Evolutionary conservation across 257 asterid species (phyloP).

Genomic region (Pogostemon cablin): DNA sequence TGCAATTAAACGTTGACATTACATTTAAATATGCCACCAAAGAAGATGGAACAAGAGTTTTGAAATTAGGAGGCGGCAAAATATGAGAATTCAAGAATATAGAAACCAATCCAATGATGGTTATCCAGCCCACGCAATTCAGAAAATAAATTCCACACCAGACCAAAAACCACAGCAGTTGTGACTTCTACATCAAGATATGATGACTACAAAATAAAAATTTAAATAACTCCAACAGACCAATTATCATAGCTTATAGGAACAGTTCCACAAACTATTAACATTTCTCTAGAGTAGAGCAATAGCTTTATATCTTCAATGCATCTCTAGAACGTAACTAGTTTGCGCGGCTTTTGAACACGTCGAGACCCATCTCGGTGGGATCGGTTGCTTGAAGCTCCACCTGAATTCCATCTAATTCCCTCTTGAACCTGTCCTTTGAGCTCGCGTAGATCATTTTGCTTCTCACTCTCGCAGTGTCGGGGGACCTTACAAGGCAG

Average conservation of each 20-base stretch:
- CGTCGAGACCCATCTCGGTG: conserved; percentile 44
- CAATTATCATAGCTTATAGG: conserved; percentile 40
- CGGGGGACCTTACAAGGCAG: conserved; percentile 35
- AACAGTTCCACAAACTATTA: conserved; percentile 48
- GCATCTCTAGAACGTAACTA: conserved; percentile 30
- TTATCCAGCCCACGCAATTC: conserved; percentile 30
- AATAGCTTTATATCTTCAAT: conserved; percentile 28
- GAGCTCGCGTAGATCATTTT: conserved; percentile 45
- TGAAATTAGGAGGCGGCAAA: not conserved
- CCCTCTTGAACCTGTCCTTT: conserved; percentile 48
- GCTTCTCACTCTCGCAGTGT: conserved; percentile 40
- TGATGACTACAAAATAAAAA: conserved; percentile 36
- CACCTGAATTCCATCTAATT: conserved; percentile 40
- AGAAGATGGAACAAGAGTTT: conserved; percentile 5
- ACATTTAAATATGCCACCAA: not conserved
- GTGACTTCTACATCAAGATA: conserved; percentile 29
- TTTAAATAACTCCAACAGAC: conserved; percentile 29
- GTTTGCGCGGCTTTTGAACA: conserved; percentile 40
- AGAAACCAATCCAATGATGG: conserved; percentile 35
- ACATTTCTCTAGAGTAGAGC: conserved; percentile 45
- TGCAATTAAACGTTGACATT: not conserved
- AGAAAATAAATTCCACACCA: conserved; percentile 29
- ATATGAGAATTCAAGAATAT: conserved; percentile 9
- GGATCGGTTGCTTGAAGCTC: conserved; percentile 44
- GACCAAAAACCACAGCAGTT: conserved; percentile 28